These are phyloP conservation scores for Salix viminalis DNA, from an alignment of 345 rosid species.

Conservation along the genomic window DNA sequence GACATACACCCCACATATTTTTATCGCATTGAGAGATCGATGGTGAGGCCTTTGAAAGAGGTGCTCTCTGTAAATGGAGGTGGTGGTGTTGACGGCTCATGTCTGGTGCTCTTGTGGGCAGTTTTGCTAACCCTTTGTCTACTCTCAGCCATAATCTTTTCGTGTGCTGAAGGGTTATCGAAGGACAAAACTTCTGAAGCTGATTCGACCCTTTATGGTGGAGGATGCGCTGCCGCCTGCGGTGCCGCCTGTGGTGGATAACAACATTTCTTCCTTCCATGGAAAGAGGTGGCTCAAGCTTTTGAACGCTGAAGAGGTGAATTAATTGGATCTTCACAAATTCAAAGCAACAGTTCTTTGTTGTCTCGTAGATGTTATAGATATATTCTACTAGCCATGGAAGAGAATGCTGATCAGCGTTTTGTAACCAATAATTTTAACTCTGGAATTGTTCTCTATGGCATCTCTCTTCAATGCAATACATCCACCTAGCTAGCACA, in stretches of 20 bases:
- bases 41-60: constrained; percentile 1
- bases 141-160: constrained; percentile 45
- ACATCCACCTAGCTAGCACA: too few relatives aligned
- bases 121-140: constrained; percentile 41
- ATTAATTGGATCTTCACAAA: too few relatives aligned
- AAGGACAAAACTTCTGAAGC: constrained; percentile 20
- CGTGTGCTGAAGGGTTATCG: constrained; percentile 51
- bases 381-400: not conserved
- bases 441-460: not conserved
- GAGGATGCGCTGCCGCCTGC: constrained; percentile 44
- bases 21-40: not conserved
- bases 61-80: not conserved
- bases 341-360: not conserved
- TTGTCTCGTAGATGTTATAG: not conserved
- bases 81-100: constrained; percentile 4
- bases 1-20: not conserved
- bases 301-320: not conserved
- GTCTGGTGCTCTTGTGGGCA: constrained; percentile 23
- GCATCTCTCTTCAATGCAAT: too few relatives aligned
- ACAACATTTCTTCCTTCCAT: not conserved
- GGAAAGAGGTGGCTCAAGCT: too few relatives aligned
- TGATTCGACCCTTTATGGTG: constrained; percentile 27
- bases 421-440: not conserved
- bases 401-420: not conserved
- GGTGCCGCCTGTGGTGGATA: constrained; percentile 42